Evolutionary conservation across 768 basidiomycete genomes (phyloP), one percentile per base, ranked within the genome.

Genomic region (Hemileccinum rubropunctum): DNA sequence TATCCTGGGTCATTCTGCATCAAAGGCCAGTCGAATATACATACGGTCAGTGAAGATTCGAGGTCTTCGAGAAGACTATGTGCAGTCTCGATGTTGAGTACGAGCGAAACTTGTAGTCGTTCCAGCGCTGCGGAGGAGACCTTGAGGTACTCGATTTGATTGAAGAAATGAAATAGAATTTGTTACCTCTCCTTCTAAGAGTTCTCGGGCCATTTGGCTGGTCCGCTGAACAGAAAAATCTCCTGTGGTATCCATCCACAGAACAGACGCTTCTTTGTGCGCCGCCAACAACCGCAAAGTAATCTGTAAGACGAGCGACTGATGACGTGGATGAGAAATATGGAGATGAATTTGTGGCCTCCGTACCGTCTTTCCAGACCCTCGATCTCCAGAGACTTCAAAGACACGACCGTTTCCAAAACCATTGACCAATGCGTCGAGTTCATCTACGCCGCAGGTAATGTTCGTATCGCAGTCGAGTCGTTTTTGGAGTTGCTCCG

Each of bases 211-310:
- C 15, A 82, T 57, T 18, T 68, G 58, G 3, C 65, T 52, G 2
- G 80, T 75, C 34, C 72, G 71, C 20, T 80, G 77, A 1, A 71
- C 70, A 33, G 83, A 77, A 61, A 90, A 87, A 52, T 80, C 80
- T 1, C 87, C 86, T 0, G 75, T 76, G 10, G 83, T 84, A 58
- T 91, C 88, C 40, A 91, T 75, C 89, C 89, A 91, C 6, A 81
- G 60, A 1, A 74, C 80, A 43, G 62, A 71, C 3, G 72, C 63
- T n/a, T 73, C 56, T 17, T 54, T 48, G 45, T 71, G 42, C 15
- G 61, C 51, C 3, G 67, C 62, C 4, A 91, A 76, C 58, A 82
- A 74, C 17, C 75, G 73, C 18, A 88, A 65, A 34, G 79, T 73
- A 14, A 85, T 64, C 46, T 87, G 82, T 32, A 85, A 62, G 1